Conservation (phyloP, 2,329 filamentous ascomycete genomes). For the Microcyclosporella mali region DNA sequence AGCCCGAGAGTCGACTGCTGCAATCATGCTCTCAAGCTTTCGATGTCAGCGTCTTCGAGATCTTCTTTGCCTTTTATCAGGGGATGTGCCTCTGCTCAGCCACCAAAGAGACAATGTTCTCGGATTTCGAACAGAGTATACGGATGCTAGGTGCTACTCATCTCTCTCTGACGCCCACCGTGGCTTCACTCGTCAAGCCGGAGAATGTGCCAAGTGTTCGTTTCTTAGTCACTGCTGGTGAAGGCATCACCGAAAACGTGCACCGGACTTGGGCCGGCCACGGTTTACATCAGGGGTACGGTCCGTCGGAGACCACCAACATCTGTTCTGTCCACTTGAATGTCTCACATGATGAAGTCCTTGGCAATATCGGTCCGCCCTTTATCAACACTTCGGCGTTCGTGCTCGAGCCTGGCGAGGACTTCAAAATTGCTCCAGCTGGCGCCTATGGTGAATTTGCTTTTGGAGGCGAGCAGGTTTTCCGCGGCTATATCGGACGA, state of each 20-base stretch:
- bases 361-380: constrained; percentile 69
- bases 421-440: constrained; percentile 53
- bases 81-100: constrained; percentile 75
- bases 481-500: constrained; percentile 64
- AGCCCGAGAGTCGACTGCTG: constrained; percentile 54
- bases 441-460: constrained; percentile 78
- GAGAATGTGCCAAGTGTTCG: constrained; percentile 62
- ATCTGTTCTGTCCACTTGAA: constrained; percentile 68
- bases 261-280: constrained; percentile 60
- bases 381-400: constrained; percentile 72
- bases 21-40: constrained; percentile 82
- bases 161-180: constrained; percentile 77
- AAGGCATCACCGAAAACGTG: constrained; percentile 68
- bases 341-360: constrained; percentile 52
- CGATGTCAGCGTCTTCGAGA: constrained; percentile 83
- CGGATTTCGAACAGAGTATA: constrained; percentile 64
- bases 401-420: constrained; percentile 46
- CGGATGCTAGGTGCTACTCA: constrained; percentile 63
- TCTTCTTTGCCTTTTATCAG: constrained; percentile 74
- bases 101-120: constrained; percentile 66
- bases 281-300: constrained; percentile 73
- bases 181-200: constrained; percentile 68
- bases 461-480: constrained; percentile 78
- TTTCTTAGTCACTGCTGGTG: constrained; percentile 75
- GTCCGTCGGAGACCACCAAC: constrained; percentile 80